Base-by-base conservation (phyloP, 108 stramenopile genomes). In the Pseudonitzschia delicatissima region DNA sequence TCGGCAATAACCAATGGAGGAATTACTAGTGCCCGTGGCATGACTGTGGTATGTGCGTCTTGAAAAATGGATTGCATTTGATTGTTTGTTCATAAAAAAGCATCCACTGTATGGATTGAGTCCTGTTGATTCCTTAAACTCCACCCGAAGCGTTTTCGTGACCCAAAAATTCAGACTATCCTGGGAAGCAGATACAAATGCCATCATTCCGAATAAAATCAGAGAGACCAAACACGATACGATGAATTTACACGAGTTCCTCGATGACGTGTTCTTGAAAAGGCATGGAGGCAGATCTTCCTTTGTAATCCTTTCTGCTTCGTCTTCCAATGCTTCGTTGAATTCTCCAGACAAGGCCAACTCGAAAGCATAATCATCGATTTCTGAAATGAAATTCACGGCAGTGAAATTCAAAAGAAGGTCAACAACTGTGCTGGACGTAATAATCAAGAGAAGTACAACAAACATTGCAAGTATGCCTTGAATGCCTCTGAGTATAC, bases 321-420 rank as follows among this genome's bases (percentile, higher is more conserved):
- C 53, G 2, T 25, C 53, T 55, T 55, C 53, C 2, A 55, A 27
- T 15, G 28, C 31, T 12, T 5, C 15, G 6, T 29, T 29, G 31
- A 31, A 55, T 34, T 28, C 31, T 33, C 53, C 53, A 15, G 8
- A 25, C 11, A 33, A 2, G 53, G 32, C 32, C 29, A 55, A n/a
- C n/a, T 55, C 31, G 31, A 55, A 55, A 7, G 31, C 53, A 12
- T 12, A 27, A 55, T 55, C 32, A 17, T 55, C 53, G n/a, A 55
- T 9, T 17, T 31, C 11, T 9, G 26, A 28, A 15, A 55, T 55
- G 31, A 55, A 55, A 15, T 55, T 55, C 31, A 55, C 8, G 0
- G 53, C 53, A 7, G 53, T 55, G 12, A 55, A 55, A 55, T 55
- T 55, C 29, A 55, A 27, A 32, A 55, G n/a, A 55, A 55, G 27